Base-by-base conservation (phyloP, 768 basidiomycete species). In the Vishniacozyma victoriae region DNA sequence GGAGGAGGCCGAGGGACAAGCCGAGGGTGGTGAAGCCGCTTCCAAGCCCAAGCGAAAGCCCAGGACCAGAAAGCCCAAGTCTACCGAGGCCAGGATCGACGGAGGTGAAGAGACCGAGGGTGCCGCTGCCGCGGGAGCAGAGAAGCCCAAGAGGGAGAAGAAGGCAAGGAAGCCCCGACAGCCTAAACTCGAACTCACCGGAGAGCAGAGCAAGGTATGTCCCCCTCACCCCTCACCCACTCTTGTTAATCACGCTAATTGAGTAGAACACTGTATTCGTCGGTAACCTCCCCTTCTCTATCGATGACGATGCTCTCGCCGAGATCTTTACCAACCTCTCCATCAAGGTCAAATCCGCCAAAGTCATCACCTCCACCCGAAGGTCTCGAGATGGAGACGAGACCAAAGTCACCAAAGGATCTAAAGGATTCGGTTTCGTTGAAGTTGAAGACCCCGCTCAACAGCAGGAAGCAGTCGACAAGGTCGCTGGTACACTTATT, bases 391-490 rank as follows among this genome's bases (percentile, higher is more conserved):
- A 84, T 67, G 82, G 83, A 63, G n/a, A n/a, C n/a, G n/a, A n/a
- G n/a, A 88, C 81, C 79, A 88, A 87, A 3, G 80, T 81, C 35
- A 84, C 85, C 66, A 80, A 85, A 72, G 86, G 82, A 74, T 88
- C 86, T 79, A 93, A 93, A 75, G 93, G 93, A 48, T 97, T 92
- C 73, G 93, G 90, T 44, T 99, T 99, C 67, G 93, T 99, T 68
- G 92, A 97, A 62, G 88, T 95, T 55, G 88, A 86, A 53, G 76
- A 76, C 59, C 84, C 90, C 73, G 86, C 82, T 61, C 83, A 91
- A 74, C 93, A 99, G 77, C 73, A 83, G 72, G 89, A 90, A 76
- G 93, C 90, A 44, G 85, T 99, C 55, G 82, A 81, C 48, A 81
- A 81, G 57, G 79, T 91, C 54, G 79, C 91, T 61, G 90, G 87